Evolutionary conservation across 306 rosid genomes (phyloP), one percentile per base, ranked within the genome.

Genomic region (Lotus japonicus): DNA sequence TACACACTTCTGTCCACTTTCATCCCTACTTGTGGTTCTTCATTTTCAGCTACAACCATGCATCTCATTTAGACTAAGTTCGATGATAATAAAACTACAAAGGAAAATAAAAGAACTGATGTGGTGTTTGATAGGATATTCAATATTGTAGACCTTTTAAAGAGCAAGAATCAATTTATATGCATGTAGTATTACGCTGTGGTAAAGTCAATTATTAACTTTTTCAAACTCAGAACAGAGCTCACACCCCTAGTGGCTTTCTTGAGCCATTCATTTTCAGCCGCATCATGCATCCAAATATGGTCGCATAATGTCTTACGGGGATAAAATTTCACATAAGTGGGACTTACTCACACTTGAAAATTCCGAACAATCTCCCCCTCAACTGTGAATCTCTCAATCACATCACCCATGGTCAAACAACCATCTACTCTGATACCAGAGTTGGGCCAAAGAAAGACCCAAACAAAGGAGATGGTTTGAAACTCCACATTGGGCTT

Each of bases 251-350:
- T 9, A 88, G 99, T 94, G 57, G 99, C 99, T 57, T 85, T 85
- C 78, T 76, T 74, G 71, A 94, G 89, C 99, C 99, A 94, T 39
- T 84, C 83, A 43, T 78, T 85, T 84, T 88, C 96, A 43, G 87
- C 83, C 4, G 2, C 33, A 79, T 79, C 90, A 51, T 78, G n/a
- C n/a, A n/a, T n/a, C n/a, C n/a, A n/a, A n/a, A n/a, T n/a, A n/a
- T n/a, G n/a, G n/a, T n/a, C n/a, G n/a, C n/a, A n/a, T n/a, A n/a
- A n/a, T n/a, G n/a, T n/a, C n/a, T n/a, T n/a, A n/a, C n/a, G n/a
- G n/a, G n/a, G n/a, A n/a, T n/a, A n/a, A n/a, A n/a, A n/a, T n/a
- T n/a, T n/a, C n/a, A n/a, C n/a, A n/a, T n/a, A n/a, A n/a, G n/a
- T n/a, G n/a, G n/a, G n/a, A n/a, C n/a, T n/a, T n/a, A n/a, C n/a